Base-by-base conservation (phyloP, 768 basidiomycete species). In the Psilocybe subaeruginosa region DNA sequence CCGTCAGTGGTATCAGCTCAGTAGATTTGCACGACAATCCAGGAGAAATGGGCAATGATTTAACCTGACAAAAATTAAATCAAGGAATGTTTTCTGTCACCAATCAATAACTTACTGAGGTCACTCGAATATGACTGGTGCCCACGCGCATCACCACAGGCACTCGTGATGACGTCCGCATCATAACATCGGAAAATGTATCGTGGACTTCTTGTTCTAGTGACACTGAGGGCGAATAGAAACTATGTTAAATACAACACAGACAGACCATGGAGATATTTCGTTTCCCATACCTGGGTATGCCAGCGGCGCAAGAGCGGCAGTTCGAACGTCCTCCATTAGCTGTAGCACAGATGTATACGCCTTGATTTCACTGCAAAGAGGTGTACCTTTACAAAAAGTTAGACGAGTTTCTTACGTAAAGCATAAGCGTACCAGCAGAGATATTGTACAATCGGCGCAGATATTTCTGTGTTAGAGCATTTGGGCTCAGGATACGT, bases 1-100 rank as follows among this genome's bases (percentile, higher is more conserved):
- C 94, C 3, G 83, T 75, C 27, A 95, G 74, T 5, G 86, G 82
- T 56, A 96, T 87, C 56, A 97, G 86, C 67, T 97, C 95, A 0
- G 89, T 91, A 2, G 91, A 86, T 75, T 87, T 86, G 74, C 91
- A 91, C 8, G 86, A 82, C 53, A 93, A 74, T 0, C 79, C 76
- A 1, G 89, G 84, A 3, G 88, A 90, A 47, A 95, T 84, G 7
- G 85, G 79, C 66, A 85, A 82, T n/a, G 92, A 85, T 69, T 89
- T 91, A 64, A 85, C 80, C 87, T 91, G 17, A 46, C 56, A 43
- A 27, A 45, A 9, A 31, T 49, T 33, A 46, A 30, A 33, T 29
- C 52, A 8, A 41, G 12, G 43, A 33, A 19, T 16, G 8, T 31
- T 23, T 7, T 54, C 53, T 3, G 19, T n/a, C 23, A 29, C 1